Percentiles rank a stretch among this genome's conserved stretches.
These are phyloP conservation scores for Verticillium alfalfae DNA, from an alignment of 2,329 filamentous ascomycete genomes.

Conservation along the genomic window DNA sequence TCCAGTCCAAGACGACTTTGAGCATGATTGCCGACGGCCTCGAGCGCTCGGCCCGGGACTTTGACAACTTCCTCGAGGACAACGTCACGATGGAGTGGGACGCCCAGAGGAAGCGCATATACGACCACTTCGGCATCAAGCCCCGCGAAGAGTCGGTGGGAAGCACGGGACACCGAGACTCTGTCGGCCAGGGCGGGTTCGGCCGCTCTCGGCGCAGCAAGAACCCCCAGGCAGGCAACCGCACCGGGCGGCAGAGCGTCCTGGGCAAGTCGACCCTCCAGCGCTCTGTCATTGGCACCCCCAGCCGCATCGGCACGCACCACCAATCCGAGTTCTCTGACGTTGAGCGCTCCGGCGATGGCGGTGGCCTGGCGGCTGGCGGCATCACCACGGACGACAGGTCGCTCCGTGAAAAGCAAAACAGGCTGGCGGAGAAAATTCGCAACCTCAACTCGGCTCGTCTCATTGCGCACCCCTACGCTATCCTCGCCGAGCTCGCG, in stretches of 20 bases:
- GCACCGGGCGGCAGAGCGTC: conserved; percentile 41
- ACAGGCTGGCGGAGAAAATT: conserved; percentile 72
- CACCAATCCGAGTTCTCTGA: conserved; percentile 65
- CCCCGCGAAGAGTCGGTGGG: conserved; percentile 41
- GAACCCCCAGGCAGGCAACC: conserved; percentile 48
- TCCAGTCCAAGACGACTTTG: conserved; percentile 85
- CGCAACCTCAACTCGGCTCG: conserved; percentile 72
- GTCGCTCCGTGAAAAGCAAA: conserved; percentile 77
- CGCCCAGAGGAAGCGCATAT: conserved; percentile 84
- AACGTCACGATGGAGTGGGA: conserved; percentile 96
- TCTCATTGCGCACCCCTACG: conserved; percentile 60
- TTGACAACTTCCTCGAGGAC: conserved; percentile 90
- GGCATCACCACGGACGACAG: conserved; percentile 62
- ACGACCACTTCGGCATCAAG: conserved; percentile 91
- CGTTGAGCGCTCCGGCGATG: conserved; percentile 52
- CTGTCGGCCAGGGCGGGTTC: conserved; percentile 45
- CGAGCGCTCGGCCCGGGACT: conserved; percentile 82
- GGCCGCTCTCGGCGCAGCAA: conserved; percentile 53
- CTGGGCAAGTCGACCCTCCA: conserved; percentile 62
- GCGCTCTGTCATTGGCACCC: conserved; percentile 81
- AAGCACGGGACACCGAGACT: conserved; percentile 33
- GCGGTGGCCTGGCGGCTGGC: conserved; percentile 37
- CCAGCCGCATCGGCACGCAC: conserved; percentile 56
- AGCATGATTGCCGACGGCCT: conserved; percentile 91
- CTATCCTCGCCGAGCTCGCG: conserved; percentile 70